Evolutionary conservation across 352 stramenopile genomes (phyloP).

Genomic region (Aphanomyces euteiches): DNA sequence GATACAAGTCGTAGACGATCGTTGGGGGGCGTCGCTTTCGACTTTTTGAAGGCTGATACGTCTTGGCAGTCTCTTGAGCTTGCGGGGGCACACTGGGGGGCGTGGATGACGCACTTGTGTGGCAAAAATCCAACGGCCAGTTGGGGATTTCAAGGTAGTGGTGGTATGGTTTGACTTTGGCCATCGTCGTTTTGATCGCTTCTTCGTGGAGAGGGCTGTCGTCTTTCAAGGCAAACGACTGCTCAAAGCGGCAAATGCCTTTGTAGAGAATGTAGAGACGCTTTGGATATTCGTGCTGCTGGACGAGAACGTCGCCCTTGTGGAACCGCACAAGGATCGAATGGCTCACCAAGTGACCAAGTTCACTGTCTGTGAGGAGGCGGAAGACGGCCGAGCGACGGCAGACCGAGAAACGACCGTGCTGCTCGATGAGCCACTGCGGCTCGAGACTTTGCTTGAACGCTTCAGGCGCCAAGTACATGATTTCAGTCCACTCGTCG

Average conservation of each 20-base stretch:
- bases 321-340: conserved; percentile 25
- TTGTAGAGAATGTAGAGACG: conserved; percentile 28
- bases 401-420: conserved; percentile 15
- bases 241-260: conserved; percentile 29
- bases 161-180: conserved; percentile 8
- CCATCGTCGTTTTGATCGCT: background rate
- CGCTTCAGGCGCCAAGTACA: conserved; percentile 15
- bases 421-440: conserved; percentile 28
- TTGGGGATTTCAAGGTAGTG: conserved; percentile 5
- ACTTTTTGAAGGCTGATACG: background rate
- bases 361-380: conserved; percentile 20
- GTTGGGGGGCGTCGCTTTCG: conserved; percentile 2
- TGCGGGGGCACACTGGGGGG: too few relatives aligned
- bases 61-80: background rate
- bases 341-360: conserved; percentile 28
- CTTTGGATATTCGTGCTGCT: conserved; percentile 7
- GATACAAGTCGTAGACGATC: conserved; percentile 26
- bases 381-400: conserved; percentile 23
- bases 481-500: conserved; percentile 25
- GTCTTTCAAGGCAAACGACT: background rate
- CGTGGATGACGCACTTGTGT: background rate
- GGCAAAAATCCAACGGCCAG: conserved; percentile 13
- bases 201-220: background rate
- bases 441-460: conserved; percentile 25
- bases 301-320: conserved; percentile 25